phyloP scores from a whole-genome alignment of 371 early-diverging fungal species.

The Mucor irregularis region DNA sequence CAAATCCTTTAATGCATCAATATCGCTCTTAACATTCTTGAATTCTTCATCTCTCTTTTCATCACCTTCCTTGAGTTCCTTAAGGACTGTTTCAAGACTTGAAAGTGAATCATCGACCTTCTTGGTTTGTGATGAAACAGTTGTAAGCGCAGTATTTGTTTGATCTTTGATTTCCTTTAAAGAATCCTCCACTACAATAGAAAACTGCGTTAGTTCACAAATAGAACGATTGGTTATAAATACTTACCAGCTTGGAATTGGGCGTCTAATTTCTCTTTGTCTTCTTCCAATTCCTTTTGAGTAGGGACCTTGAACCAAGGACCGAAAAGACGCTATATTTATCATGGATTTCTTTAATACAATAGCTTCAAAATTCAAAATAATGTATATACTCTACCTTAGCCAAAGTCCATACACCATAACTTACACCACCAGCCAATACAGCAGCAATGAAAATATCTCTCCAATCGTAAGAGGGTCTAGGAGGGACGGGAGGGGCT shows the following conservation, averaged over 20 bases:
- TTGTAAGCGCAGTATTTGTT: conserved; percentile 72
- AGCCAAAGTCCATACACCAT: conserved; percentile 78
- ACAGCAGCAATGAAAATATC: conserved; percentile 91
- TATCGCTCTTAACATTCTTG: conserved; percentile 67
- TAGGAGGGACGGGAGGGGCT: conserved; percentile 69
- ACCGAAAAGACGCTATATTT: conserved; percentile 61
- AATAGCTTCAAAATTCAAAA: background rate
- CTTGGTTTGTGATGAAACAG: conserved; percentile 71
- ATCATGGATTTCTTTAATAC: no score
- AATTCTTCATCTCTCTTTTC: conserved; percentile 72
- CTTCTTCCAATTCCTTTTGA: conserved; percentile 66
- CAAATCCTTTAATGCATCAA: conserved; percentile 74
- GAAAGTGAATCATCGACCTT: conserved; percentile 73
- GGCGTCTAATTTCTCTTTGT: conserved; percentile 72
- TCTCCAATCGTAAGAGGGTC: conserved; percentile 84
- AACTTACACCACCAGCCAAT: conserved; percentile 84
- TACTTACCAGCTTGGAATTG: conserved; percentile 62
- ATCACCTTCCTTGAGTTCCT: conserved; percentile 73
- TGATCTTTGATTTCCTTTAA: conserved; percentile 63
- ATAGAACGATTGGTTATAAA: no score
- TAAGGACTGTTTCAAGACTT: conserved; percentile 64
- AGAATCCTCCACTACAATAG: conserved; percentile 42
- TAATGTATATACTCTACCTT: conserved; percentile 54
- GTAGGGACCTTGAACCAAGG: conserved; percentile 73
- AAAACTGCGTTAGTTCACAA: no score